Evolutionary conservation across 2,329 filamentous ascomycete genomes (phyloP).

Genomic region (Xylariaceae sp.): DNA sequence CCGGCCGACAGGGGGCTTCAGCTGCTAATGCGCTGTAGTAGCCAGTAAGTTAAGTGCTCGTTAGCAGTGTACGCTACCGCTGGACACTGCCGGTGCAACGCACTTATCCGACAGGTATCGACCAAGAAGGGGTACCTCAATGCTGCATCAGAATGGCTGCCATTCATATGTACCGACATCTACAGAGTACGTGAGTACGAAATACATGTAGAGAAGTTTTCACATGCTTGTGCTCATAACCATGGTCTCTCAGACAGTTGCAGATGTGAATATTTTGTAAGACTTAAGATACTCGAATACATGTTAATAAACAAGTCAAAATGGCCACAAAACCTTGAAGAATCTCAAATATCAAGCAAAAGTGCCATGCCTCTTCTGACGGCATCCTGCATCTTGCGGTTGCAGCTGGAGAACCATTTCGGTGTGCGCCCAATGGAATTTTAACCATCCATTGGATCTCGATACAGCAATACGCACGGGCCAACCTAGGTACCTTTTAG

Average conservation of each 20-base stretch:
- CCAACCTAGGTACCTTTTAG: background rate
- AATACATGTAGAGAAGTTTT: no score
- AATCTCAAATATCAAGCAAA: background rate
- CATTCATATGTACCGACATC: no score
- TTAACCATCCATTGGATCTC: background rate
- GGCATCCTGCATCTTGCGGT: background rate
- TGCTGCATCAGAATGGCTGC: no score
- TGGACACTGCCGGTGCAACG: no score
- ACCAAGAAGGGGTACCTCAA: no score
- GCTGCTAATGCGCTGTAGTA: background rate
- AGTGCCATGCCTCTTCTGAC: background rate
- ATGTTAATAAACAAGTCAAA: background rate
- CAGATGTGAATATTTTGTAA: no score
- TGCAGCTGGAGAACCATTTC: background rate
- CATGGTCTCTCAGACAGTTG: no score
- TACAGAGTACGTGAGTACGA: no score
- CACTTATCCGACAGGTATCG: no score
- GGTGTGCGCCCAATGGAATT: background rate
- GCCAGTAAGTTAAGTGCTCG: background rate
- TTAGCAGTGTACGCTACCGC: background rate
- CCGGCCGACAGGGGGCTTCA: background rate
- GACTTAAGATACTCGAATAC: no score
- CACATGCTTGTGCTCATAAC: no score
- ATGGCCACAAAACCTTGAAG: background rate
- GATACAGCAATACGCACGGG: background rate